A percentile compares a stretch with the other conserved stretches of the same genome.
phyloP scores from a whole-genome alignment of 345 rosid species.

The Syzygium jambos region DNA sequence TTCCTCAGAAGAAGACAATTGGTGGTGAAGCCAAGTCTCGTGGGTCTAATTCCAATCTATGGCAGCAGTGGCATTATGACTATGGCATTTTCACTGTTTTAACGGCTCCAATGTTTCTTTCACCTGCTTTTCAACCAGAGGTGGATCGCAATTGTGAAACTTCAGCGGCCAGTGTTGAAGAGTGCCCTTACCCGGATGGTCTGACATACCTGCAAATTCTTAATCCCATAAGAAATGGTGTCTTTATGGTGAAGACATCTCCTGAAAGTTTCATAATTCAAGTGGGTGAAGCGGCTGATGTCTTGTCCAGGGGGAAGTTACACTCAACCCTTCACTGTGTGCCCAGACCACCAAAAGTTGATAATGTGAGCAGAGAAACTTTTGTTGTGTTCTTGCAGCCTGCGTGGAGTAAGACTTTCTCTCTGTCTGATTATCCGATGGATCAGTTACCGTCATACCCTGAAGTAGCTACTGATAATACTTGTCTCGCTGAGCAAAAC shows the following conservation, averaged over 20 bases:
- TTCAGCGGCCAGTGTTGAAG: slow-evolving; percentile 11
- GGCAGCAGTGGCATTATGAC: slow-evolving; percentile 99
- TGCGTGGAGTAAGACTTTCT: slow-evolving; percentile 68
- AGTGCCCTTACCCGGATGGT: slow-evolving; percentile 30
- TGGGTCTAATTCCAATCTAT: slow-evolving; percentile 26
- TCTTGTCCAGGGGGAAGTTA: slow-evolving; percentile 67
- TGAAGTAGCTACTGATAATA: slow-evolving; percentile 5
- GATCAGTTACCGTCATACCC: slow-evolving; percentile 13
- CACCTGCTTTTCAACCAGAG: slow-evolving; percentile 10
- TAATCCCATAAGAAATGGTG: slow-evolving; percentile 43
- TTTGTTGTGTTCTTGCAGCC: slow-evolving; percentile 83
- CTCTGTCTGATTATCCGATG: slow-evolving; percentile 27
- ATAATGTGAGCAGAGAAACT: slow-evolving; percentile 62
- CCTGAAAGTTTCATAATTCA: slow-evolving; percentile 73
- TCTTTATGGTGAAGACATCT: slow-evolving; percentile 59
- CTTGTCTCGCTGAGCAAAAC: slow-evolving; percentile 8
- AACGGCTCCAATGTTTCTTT: slow-evolving; percentile 74
- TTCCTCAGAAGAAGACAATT: slow-evolving; percentile 5
- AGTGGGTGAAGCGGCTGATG: slow-evolving; percentile 83
- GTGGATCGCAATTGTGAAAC: neutral
- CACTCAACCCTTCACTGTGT: slow-evolving; percentile 78
- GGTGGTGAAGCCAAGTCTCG: slow-evolving; percentile 4
- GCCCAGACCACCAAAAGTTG: slow-evolving; percentile 40
- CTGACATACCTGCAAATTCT: slow-evolving; percentile 51
- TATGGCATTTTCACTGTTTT: slow-evolving; percentile 83